Evolutionary conservation across 257 asterid species (phyloP), one percentile per base, ranked within the genome.

Genomic region (Schizonepeta tenuifolia): DNA sequence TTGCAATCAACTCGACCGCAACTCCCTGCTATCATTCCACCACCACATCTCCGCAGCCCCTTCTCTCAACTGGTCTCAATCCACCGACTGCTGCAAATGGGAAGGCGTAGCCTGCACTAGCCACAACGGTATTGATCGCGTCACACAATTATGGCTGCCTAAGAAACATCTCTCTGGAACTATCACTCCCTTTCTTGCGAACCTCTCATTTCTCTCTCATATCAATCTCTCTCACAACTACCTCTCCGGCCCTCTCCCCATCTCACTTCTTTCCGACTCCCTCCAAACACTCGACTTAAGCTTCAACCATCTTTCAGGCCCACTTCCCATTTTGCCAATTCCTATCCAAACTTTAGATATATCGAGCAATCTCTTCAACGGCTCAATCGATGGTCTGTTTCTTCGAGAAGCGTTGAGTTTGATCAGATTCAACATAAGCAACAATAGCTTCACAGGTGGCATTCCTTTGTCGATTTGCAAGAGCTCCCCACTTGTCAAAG

Each of bases 61-160:
- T 15, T 75, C 67, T 15, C 81, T 81, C 70, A 54, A 78, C 71
- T 81, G 80, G 80, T 59, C 83, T 0, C 40, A 56, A 6, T 43
- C 85, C 59, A 0, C 63, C 15, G 62, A 70, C 15, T 81, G 83
- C 46, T 81, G 85, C 73, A 63, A 18, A 3, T 81, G 83, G 85
- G 85, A 81, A 66, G 85, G 85, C 58, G 14, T 81, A 13, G 38
- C 70, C 5, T 82, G 83, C 74, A 3, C 17, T 3, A 12, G 4
- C 13, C 5, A 9, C 15, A 10, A 28, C 3, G 5, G 18, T 14
- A 6, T 10, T 6, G 54, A 0, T 41, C 78, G 75, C 7, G 86
- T 75, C 50, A 67, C 78, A 0, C 56, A 5, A 31, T 6, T 81
- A 26, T 38, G 28, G 43, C 14, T 81, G 20, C 83, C 86, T 0